Conservation (phyloP, 768 basidiomycete genomes). For the Psilocybe sp. region DNA sequence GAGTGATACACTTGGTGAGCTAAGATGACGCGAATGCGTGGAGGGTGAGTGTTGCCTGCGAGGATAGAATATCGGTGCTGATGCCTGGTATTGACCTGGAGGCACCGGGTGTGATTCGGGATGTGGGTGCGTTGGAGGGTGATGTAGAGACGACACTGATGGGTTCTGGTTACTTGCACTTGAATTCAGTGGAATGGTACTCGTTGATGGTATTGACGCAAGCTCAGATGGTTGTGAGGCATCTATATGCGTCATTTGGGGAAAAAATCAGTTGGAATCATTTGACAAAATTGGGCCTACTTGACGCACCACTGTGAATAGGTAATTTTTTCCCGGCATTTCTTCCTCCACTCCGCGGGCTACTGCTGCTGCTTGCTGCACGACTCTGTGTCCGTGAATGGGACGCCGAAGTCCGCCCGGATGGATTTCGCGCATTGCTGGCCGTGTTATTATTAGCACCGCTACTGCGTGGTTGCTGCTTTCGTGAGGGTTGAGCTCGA, state of each 20-base stretch:
- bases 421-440: slow-evolving; percentile 20
- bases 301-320: too few species aligned
- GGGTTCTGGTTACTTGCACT: not conserved
- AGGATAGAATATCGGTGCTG: slow-evolving; percentile 9
- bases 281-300: too few species aligned
- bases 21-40: not conserved
- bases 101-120: not conserved
- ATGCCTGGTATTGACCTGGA: slow-evolving; percentile 5
- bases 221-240: too few species aligned
- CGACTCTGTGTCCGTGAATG: slow-evolving; percentile 34
- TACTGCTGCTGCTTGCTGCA: slow-evolving; percentile 7
- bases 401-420: slow-evolving; percentile 28
- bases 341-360: slow-evolving; percentile 19
- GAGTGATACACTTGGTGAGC: not conserved
- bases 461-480: not conserved
- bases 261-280: too few species aligned
- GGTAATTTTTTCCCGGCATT: too few species aligned
- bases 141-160: not conserved
- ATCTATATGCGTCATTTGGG: too few species aligned
- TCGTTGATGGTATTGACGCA: too few species aligned
- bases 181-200: too few species aligned
- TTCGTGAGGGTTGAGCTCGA: not conserved
- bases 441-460: slow-evolving; percentile 4
- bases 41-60: slow-evolving; percentile 1
- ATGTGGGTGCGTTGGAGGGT: not conserved